phyloP scores from a whole-genome alignment of 176 grass and related monocot genomes.

The Poa pratensis region DNA sequence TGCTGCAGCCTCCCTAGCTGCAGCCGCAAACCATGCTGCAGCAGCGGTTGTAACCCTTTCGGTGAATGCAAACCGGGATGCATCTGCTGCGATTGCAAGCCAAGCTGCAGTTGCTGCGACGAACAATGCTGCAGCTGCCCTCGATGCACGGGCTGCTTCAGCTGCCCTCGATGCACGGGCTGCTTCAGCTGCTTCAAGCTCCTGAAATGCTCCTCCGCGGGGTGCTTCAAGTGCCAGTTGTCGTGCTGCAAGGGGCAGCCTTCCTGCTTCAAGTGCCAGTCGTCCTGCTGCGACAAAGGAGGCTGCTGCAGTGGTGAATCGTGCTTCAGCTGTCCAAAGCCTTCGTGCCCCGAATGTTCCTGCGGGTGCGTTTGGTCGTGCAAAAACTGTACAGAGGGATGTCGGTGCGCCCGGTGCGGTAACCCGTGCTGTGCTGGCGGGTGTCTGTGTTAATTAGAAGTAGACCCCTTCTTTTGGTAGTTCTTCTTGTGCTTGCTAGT shows the following conservation, averaged over 20 bases:
- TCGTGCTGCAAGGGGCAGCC: conserved; percentile 50
- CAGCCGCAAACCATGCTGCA: conserved; percentile 39
- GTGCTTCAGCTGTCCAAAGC: conserved; percentile 27
- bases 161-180: neutral
- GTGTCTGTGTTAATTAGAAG: conserved; percentile 69
- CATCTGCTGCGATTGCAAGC: conserved; percentile 23
- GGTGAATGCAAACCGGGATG: conserved; percentile 22
- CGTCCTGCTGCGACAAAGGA: conserved; percentile 48
- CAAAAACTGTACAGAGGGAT: conserved; percentile 50
- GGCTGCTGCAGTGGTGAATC: conserved; percentile 39
- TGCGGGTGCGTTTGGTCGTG: conserved; percentile 93
- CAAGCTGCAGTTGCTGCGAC: conserved; percentile 26
- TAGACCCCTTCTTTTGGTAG: neutral
- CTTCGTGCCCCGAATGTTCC: conserved; percentile 74
- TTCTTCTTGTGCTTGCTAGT: neutral
- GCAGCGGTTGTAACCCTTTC: conserved; percentile 6
- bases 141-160: neutral
- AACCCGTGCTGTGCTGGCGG: conserved; percentile 59
- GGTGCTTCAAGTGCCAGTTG: conserved; percentile 43
- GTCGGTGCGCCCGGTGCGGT: conserved; percentile 57
- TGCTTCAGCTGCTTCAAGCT: neutral
- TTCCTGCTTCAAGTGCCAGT: conserved; percentile 56
- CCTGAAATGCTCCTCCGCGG: neutral
- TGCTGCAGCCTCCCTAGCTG: conserved; percentile 51
- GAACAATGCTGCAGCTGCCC: neutral